phyloP scores from a whole-genome alignment of 805 yeast species.

The Nematodospora valgi region DNA sequence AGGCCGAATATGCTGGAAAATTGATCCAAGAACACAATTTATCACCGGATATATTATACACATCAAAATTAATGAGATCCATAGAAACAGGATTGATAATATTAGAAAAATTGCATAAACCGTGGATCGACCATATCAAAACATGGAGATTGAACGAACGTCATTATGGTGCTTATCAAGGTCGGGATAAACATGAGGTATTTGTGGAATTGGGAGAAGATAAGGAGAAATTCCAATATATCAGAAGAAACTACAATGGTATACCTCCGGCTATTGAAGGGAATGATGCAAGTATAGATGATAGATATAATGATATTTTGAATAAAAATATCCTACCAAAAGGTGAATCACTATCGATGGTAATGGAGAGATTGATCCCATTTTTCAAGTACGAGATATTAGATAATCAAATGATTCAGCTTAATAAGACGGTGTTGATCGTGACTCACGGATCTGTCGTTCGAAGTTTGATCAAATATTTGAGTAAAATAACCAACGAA shows the following conservation, averaged over 20 bases:
- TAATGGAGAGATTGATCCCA: constrained; percentile 39
- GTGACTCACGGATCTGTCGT: constrained; percentile 44
- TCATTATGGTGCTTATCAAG: constrained; percentile 43
- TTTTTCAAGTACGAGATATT: constrained; percentile 28
- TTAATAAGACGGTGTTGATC: constrained; percentile 29
- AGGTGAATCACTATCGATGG: constrained; percentile 39
- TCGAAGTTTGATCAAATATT: constrained; percentile 37
- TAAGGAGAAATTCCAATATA: constrained; percentile 34
- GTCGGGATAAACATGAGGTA: constrained; percentile 35
- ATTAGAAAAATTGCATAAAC: constrained; percentile 25
- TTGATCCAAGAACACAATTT: constrained; percentile 25
- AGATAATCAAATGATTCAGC: constrained; percentile 17
- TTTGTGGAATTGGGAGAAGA: constrained; percentile 33
- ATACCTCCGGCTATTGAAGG: constrained; percentile 29
- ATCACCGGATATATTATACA: constrained; percentile 32
- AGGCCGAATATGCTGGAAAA: constrained; percentile 38
- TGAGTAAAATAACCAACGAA: constrained; percentile 32
- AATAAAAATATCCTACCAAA: constrained; percentile 25
- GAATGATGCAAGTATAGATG: constrained; percentile 32
- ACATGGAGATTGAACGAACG: constrained; percentile 43
- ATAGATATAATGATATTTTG: constrained; percentile 25
- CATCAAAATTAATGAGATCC: constrained; percentile 37
- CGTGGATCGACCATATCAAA: constrained; percentile 37
- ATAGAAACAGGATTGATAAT: constrained; percentile 41
- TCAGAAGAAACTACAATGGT: constrained; percentile 36